A percentile compares a stretch with the other conserved stretches of the same genome.
phyloP scores from a whole-genome alignment of 805 yeast genomes.

The Yarrowia keelungensis region DNA sequence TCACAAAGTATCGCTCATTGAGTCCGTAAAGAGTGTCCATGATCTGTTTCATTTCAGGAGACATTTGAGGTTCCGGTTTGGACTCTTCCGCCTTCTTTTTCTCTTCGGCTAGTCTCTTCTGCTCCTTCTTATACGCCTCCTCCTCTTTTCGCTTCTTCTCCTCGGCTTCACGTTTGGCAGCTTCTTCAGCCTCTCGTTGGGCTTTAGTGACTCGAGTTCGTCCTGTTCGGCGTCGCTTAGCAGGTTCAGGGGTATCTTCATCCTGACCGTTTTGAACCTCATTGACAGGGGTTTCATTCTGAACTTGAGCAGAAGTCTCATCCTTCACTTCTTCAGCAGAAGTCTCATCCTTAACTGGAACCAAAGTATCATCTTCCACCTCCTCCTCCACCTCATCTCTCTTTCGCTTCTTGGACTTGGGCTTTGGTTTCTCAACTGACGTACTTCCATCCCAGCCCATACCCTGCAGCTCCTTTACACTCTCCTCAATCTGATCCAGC shows the following conservation, averaged over 20 bases:
- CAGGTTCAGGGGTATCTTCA: background rate
- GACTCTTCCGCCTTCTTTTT: background rate
- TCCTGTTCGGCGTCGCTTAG: background rate
- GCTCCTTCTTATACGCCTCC: background rate
- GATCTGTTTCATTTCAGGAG: background rate
- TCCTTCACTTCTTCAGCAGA: too few relatives aligned
- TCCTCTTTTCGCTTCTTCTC: background rate
- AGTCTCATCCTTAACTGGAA: too few relatives aligned
- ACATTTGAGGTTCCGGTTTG: background rate
- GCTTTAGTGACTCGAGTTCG: conserved; percentile 1
- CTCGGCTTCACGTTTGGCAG: conserved; percentile 7
- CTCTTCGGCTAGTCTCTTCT: background rate
- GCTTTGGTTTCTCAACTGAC: background rate
- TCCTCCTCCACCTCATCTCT: background rate
- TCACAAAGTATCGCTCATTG: conserved; percentile 58
- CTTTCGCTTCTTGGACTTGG: conserved; percentile 3
- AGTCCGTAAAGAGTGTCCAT: background rate
- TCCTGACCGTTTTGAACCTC: background rate
- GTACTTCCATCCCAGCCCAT: background rate
- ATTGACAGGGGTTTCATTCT: background rate
- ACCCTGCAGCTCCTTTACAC: conserved; percentile 58
- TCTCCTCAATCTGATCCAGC: conserved; percentile 65
- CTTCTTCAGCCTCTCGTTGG: conserved; percentile 4
- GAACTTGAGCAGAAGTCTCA: background rate
- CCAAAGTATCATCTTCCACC: too few relatives aligned